Base-by-base conservation (phyloP, 2,329 filamentous ascomycete genomes). In the Cryphonectria carpinicola region DNA sequence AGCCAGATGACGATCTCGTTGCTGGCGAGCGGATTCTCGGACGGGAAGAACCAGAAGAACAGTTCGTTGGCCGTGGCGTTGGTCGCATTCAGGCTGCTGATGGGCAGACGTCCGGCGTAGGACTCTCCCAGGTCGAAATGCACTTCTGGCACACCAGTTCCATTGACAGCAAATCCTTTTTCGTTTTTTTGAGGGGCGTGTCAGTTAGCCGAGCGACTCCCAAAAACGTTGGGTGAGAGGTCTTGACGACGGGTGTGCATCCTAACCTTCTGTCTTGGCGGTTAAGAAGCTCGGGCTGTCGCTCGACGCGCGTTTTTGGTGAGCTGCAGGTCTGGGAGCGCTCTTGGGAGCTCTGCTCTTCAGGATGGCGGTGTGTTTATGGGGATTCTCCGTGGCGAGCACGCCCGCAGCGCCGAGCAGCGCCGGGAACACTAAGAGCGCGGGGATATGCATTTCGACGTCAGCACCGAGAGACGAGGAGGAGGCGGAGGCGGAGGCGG, bases 1-100 rank as follows among this genome's bases (percentile, higher is more conserved):
- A 86, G 79, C 86, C 86, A 92, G 61, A 92, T 88, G 0, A 89
- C 80, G 58, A 92, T 85, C 73, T 92, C 89, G 61, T 91, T 84
- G 0, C 82, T 80, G 0, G 84, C 82, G 8, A 81, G 77, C 1
- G 81, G 77, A 52, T 88, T 86, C 0, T 82, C 82, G 0, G 88
- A 86, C 0, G 89, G 89, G 71, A 90, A 91, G 80, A 90, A 91
- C 88, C 88, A 92, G 76, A 90, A 92, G 79, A 86, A 92, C 1
- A 92, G 78, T 41, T 73, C 43, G 61, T 85, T 76, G 8, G 70
- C 41, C 64, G 77, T 87, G 49, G 86, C 78, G n/a, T 82, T 77
- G 37, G 28, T 81, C 76, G 54, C 43, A 82, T 79, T 4, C 39
- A 41, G 10, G 43, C 28, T 62, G 39, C 84, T 84, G 67, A 92